Conservation (phyloP, 2,329 filamentous ascomycete species). For the Fusarium aywerte region DNA sequence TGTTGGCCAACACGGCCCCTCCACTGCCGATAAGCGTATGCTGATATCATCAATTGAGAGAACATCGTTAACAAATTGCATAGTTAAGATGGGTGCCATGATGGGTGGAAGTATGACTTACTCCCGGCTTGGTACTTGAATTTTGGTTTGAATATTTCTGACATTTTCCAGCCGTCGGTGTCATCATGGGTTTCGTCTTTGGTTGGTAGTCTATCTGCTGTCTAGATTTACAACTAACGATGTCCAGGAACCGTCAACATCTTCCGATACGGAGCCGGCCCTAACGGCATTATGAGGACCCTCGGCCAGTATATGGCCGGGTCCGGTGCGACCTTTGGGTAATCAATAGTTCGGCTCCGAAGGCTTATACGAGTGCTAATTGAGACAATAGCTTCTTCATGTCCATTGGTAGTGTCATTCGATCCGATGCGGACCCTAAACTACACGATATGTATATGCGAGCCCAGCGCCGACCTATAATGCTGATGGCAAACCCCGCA, state of each 20-base stretch:
- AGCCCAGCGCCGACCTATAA: constrained; percentile 78
- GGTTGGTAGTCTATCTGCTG: constrained; percentile 65
- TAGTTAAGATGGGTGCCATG: constrained; percentile 91
- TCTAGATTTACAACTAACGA: constrained; percentile 10
- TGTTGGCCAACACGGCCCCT: constrained; percentile 59
- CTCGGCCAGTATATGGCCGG: constrained; percentile 97
- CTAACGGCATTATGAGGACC: constrained; percentile 93
- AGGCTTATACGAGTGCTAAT: constrained; percentile 34
- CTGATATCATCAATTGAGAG: constrained; percentile 12
- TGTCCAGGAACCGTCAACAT: constrained; percentile 86
- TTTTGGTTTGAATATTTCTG: constrained; percentile 41
- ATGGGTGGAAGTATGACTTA: constrained; percentile 91
- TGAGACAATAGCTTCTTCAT: constrained; percentile 81
- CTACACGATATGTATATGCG: constrained; percentile 79
- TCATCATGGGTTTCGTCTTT: constrained; percentile 98
- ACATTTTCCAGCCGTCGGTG: constrained; percentile 78
- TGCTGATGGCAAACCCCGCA: constrained; percentile 58
- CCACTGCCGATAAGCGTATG: constrained; percentile 66
- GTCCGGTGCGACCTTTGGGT: constrained; percentile 97
- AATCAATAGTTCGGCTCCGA: constrained; percentile 41
- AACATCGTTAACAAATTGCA: constrained; percentile 32
- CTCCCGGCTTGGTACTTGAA: not conserved
- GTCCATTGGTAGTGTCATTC: constrained; percentile 96
- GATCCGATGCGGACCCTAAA: constrained; percentile 85
- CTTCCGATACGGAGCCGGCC: constrained; percentile 91